Evolutionary conservation across 2,329 filamentous ascomycete genomes (phyloP).

Genomic region (Magnaporthiopsis rhizophila): DNA sequence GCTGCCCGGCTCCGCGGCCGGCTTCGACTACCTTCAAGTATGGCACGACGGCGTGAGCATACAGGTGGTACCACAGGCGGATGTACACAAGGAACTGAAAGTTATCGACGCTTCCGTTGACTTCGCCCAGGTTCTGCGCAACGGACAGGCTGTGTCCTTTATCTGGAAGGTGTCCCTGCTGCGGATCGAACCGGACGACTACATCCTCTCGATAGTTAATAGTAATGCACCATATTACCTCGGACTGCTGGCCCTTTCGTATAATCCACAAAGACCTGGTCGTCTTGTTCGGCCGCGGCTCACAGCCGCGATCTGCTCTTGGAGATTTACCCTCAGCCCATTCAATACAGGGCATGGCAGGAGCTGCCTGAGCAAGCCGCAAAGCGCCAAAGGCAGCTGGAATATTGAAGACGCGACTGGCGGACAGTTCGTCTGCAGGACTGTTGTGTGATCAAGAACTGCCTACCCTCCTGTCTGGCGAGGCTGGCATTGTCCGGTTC

Average conservation of each 20-base stretch:
- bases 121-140: not conserved
- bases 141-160: not conserved
- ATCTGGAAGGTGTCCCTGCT: not conserved
- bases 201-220: not conserved
- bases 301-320: not conserved
- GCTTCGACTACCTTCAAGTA: not conserved
- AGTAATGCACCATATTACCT: not conserved
- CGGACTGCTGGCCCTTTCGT: not conserved
- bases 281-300: not conserved
- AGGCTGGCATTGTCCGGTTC: no score
- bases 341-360: no score
- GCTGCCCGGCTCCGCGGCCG: not conserved
- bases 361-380: no score
- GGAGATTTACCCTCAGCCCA: not conserved
- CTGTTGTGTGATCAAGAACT: no score
- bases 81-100: not conserved
- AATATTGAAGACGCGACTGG: no score
- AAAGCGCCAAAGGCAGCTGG: no score
- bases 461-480: no score
- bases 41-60: not conserved
- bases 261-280: not conserved
- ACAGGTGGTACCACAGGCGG: not conserved
- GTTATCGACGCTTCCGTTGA: not conserved
- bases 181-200: not conserved
- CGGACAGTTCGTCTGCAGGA: no score